These are phyloP conservation scores for Pestalotiopsis sp. DNA, from an alignment of 2,329 filamentous ascomycete species.

Conservation along the genomic window DNA sequence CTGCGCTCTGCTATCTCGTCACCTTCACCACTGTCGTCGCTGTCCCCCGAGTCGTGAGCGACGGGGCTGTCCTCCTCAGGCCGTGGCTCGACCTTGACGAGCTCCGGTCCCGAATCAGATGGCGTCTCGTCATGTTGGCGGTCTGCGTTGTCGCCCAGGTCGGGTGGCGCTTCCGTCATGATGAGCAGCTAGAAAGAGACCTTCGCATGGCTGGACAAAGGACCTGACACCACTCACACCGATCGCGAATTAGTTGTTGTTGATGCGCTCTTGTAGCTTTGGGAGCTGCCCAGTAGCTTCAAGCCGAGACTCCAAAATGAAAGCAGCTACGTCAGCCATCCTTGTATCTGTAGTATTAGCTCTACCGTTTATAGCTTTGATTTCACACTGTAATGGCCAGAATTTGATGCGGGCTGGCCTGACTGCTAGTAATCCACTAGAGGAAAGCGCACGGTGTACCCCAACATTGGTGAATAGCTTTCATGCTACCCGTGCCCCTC, in stretches of 20 bases:
- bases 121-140: slow-evolving; percentile 8
- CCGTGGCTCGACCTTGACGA: slow-evolving; percentile 14
- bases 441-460: not conserved
- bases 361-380: not conserved
- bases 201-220: slow-evolving; percentile 21
- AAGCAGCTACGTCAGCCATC: not conserved
- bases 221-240: not conserved
- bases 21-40: slow-evolving; percentile 42
- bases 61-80: slow-evolving; percentile 23
- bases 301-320: slow-evolving; percentile 1
- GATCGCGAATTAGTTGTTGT: slow-evolving; percentile 12
- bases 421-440: not conserved
- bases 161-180: slow-evolving; percentile 46
- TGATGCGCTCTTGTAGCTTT: not conserved
- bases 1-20: slow-evolving; percentile 49
- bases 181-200: slow-evolving; percentile 27
- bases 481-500: slow-evolving; percentile 1
- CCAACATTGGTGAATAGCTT: not conserved
- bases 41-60: slow-evolving; percentile 14
- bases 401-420: not conserved
- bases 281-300: not conserved
- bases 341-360: too few relatives aligned
- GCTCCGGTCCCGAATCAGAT: slow-evolving; percentile 20
- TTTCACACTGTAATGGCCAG: not conserved
- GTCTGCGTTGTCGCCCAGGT: slow-evolving; percentile 29